Evolutionary conservation across 352 stramenopile species (phyloP).

Genomic region (Peronospora destructor): DNA sequence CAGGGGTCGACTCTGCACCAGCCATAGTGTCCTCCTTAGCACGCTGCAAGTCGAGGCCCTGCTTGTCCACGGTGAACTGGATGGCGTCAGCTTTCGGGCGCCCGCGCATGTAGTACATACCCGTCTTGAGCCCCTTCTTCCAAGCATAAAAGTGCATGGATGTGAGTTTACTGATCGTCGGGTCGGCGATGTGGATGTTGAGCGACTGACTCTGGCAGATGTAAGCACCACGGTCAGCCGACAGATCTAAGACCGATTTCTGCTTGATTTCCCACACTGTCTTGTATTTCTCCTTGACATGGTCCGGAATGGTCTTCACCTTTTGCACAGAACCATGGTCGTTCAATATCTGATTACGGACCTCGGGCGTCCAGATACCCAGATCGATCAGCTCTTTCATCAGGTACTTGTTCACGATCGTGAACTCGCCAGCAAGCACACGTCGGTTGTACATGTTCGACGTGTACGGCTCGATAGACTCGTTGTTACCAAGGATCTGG

Average conservation of each 20-base stretch:
- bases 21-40: slow-evolving; percentile 25
- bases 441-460: slow-evolving; percentile 99
- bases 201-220: slow-evolving; percentile 98
- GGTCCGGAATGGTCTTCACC: slow-evolving; percentile 67
- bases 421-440: slow-evolving; percentile 98
- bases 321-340: slow-evolving; percentile 95
- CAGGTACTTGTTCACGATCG: slow-evolving; percentile 99
- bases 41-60: slow-evolving; percentile 55
- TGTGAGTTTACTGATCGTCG: slow-evolving; percentile 96
- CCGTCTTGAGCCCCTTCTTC: slow-evolving; percentile 99
- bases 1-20: not conserved
- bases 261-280: slow-evolving; percentile 99
- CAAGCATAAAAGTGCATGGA: slow-evolving; percentile 99
- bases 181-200: slow-evolving; percentile 98
- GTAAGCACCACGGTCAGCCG: slow-evolving; percentile 96
- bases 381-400: slow-evolving; percentile 94
- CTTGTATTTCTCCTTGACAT: slow-evolving; percentile 96
- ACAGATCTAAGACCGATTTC: slow-evolving; percentile 95
- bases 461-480: slow-evolving; percentile 98
- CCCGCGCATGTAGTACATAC: slow-evolving; percentile 99
- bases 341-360: slow-evolving; percentile 98
- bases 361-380: slow-evolving; percentile 94
- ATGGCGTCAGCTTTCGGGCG: slow-evolving; percentile 98
- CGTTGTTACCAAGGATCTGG: slow-evolving; percentile 99
- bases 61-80: slow-evolving; percentile 99